Percentiles rank a stretch among this genome's conserved stretches.
phyloP scores from a whole-genome alignment of 495 filamentous ascomycete genomes.

The Astrothelium subdiscretum region DNA sequence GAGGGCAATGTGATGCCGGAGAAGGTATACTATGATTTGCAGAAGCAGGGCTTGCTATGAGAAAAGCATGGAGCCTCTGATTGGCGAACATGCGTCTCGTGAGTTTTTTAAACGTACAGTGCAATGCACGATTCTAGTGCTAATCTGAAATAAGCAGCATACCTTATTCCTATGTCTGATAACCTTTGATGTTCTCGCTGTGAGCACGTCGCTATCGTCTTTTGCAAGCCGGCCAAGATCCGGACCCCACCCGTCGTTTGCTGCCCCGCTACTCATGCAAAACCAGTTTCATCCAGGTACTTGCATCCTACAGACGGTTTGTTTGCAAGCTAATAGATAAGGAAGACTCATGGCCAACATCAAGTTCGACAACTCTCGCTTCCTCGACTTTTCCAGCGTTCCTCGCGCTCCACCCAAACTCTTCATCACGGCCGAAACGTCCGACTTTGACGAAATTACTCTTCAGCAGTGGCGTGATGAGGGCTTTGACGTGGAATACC shows the following conservation, averaged over 20 bases:
- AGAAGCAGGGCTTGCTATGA: slow-evolving; percentile 59
- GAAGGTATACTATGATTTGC: slow-evolving; percentile 85
- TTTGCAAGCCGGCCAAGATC: too few relatives aligned
- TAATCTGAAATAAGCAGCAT: background rate
- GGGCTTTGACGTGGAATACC: slow-evolving; percentile 53
- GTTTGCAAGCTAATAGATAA: too few relatives aligned
- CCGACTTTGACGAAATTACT: slow-evolving; percentile 48
- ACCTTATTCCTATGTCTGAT: too few relatives aligned
- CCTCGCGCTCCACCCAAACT: slow-evolving; percentile 31
- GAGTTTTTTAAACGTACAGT: background rate
- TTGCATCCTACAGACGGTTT: too few relatives aligned
- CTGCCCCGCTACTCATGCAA: too few relatives aligned
- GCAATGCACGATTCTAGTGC: too few relatives aligned
- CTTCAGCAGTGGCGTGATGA: slow-evolving; percentile 52
- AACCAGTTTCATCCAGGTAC: too few relatives aligned
- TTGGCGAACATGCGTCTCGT: background rate
- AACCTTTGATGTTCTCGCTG: background rate
- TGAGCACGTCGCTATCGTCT: background rate
- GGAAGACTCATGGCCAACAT: background rate
- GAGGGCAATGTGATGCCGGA: slow-evolving; percentile 98
- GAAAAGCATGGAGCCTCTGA: background rate
- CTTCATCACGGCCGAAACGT: slow-evolving; percentile 51
- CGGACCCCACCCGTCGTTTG: background rate
- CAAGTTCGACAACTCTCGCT: background rate
- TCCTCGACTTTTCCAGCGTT: background rate